phyloP scores from a whole-genome alignment of 2,329 filamentous ascomycete genomes.

The Zymoseptoria ardabiliae region DNA sequence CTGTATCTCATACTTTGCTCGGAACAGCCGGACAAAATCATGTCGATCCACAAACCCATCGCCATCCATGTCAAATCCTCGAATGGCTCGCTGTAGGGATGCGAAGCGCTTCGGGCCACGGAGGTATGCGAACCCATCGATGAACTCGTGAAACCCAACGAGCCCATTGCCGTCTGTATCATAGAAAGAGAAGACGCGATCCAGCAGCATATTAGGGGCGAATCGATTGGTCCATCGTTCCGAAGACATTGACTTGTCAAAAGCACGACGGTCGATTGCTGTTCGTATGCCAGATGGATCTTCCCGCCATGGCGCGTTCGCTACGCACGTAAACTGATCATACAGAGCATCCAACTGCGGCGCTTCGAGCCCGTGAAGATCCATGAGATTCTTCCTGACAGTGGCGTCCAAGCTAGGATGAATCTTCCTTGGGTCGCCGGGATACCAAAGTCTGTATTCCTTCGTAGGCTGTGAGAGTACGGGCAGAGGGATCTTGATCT shows the following conservation, averaged over 20 bases:
- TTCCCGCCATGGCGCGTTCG: slow-evolving; percentile 72
- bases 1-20: slow-evolving; percentile 84
- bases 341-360: slow-evolving; percentile 87
- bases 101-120: slow-evolving; percentile 54
- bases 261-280: slow-evolving; percentile 87
- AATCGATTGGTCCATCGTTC: slow-evolving; percentile 59
- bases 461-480: slow-evolving; percentile 71
- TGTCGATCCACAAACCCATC: slow-evolving; percentile 79
- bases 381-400: slow-evolving; percentile 55
- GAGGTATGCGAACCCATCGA: slow-evolving; percentile 67
- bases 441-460: slow-evolving; percentile 78
- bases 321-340: slow-evolving; percentile 95
- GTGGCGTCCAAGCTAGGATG: slow-evolving; percentile 58
- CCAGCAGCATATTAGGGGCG: slow-evolving; percentile 82
- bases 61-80: slow-evolving; percentile 82
- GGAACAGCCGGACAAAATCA: slow-evolving; percentile 86
- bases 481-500: slow-evolving; percentile 82
- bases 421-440: slow-evolving; percentile 71
- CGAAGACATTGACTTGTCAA: slow-evolving; percentile 75
- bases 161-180: slow-evolving; percentile 82
- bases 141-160: slow-evolving; percentile 88
- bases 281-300: slow-evolving; percentile 71
- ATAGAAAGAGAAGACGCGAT: slow-evolving; percentile 95
- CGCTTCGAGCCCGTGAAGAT: slow-evolving; percentile 54
- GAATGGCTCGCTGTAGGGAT: slow-evolving; percentile 67